Evolutionary conservation across 2,329 filamentous ascomycete genomes (phyloP).

Genomic region (Pseudogymnoascus sp.): DNA sequence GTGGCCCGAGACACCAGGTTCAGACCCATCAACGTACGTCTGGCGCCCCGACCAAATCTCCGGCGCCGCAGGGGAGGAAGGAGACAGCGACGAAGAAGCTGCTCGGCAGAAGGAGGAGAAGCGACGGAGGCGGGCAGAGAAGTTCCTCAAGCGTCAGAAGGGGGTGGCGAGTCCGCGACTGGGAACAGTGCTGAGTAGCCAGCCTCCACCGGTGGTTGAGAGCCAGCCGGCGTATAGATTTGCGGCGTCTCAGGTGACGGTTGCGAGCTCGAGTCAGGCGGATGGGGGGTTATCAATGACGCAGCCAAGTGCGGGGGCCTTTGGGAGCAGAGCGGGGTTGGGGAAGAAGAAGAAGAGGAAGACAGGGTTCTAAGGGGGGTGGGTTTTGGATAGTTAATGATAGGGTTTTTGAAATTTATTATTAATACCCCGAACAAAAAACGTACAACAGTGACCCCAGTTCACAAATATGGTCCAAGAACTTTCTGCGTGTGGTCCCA

Average conservation of each 20-base stretch:
- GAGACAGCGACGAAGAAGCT: conserved; percentile 13
- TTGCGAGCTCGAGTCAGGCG: conserved; percentile 14
- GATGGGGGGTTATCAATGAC: conserved; percentile 28
- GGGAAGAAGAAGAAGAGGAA: conserved; percentile 38
- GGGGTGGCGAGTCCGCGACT: background rate
- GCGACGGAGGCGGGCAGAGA: conserved; percentile 25
- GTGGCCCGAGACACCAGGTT: conserved; percentile 29
- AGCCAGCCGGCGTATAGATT: background rate
- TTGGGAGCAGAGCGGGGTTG: conserved; percentile 33
- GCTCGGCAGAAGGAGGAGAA: conserved; percentile 19
- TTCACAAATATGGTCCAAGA: conserved; percentile 18
- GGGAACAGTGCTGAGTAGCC: background rate
- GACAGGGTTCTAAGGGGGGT: conserved; percentile 30
- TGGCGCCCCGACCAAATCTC: conserved; percentile 21
- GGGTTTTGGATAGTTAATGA: conserved; percentile 1
- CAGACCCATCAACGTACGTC: conserved; percentile 27
- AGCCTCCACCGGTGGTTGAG: background rate
- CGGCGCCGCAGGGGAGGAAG: conserved; percentile 15
- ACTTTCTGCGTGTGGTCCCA: conserved; percentile 30
- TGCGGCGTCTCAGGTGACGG: background rate
- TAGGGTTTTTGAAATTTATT: background rate
- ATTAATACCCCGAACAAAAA: background rate
- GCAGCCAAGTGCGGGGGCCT: conserved; percentile 41
- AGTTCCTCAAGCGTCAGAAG: conserved; percentile 22
- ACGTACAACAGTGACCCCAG: background rate